phyloP scores from a whole-genome alignment of 805 yeast species.

The Phaffomyces thermotolerans region DNA sequence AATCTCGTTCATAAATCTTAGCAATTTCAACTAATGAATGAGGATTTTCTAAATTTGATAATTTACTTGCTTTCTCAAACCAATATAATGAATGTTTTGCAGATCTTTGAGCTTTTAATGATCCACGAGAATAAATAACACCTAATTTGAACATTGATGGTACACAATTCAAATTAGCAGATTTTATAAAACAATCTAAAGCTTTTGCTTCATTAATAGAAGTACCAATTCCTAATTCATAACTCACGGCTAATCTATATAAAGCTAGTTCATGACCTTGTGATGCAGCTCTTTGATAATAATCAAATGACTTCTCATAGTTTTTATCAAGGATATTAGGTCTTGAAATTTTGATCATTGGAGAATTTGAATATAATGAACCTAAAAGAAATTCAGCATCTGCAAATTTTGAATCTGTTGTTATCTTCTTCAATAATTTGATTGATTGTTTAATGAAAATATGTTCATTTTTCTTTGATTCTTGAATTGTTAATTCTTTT shows the following conservation, averaged over 20 bases:
- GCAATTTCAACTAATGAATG: constrained; percentile 57
- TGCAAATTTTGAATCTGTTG: constrained; percentile 40
- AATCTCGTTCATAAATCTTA: constrained; percentile 42
- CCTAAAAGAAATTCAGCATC: constrained; percentile 57
- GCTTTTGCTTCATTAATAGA: constrained; percentile 40
- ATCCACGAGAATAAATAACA: constrained; percentile 49
- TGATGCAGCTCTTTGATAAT: constrained; percentile 52
- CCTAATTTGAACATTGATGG: constrained; percentile 73
- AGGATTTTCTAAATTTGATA: constrained; percentile 38
- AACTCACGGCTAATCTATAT: constrained; percentile 64
- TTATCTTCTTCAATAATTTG: constrained; percentile 51
- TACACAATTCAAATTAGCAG: constrained; percentile 55
- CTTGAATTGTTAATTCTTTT: constrained; percentile 33
- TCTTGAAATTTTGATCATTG: constrained; percentile 36
- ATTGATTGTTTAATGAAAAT: constrained; percentile 50
- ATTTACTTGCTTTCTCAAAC: constrained; percentile 42
- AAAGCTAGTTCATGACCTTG: constrained; percentile 52
- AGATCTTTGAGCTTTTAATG: constrained; percentile 31
- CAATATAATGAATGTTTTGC: constrained; percentile 41
- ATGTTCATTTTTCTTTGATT: constrained; percentile 44
- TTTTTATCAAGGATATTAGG: constrained; percentile 44
- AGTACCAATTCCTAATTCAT: constrained; percentile 58
- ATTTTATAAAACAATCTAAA: constrained; percentile 45
- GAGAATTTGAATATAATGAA: constrained; percentile 51
- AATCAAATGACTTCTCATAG: constrained; percentile 53